Percentiles rank a stretch among this genome's conserved stretches.
Conservation (phyloP, 2,329 filamentous ascomycete species). For the Samsoniella hepiali region DNA sequence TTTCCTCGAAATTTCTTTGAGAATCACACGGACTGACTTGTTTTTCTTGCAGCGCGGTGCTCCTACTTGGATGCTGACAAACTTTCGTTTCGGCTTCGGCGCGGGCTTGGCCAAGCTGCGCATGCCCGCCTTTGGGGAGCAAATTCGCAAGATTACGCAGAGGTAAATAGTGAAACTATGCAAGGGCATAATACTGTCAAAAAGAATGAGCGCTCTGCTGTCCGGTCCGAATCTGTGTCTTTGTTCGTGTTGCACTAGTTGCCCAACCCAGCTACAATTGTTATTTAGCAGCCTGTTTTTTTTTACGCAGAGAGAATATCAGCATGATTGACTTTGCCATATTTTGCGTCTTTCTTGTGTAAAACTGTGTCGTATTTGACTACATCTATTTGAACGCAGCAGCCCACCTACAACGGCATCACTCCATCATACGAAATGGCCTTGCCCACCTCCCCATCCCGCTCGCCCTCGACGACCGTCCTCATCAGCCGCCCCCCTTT, state of each 20-base stretch:
- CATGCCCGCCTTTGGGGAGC: not conserved
- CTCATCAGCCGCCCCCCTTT: conserved; percentile 34
- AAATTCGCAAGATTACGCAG: conserved; percentile 8
- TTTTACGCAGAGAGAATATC: not conserved
- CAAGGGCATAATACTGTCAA: not conserved
- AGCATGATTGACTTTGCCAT: no score
- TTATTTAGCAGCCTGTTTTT: not conserved
- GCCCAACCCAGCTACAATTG: not conserved
- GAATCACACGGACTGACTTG: not conserved
- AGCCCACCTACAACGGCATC: conserved; percentile 22
- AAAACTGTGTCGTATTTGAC: not conserved
- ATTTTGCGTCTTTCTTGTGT: no score
- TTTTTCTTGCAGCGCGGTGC: conserved; percentile 21
- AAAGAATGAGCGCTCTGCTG: not conserved
- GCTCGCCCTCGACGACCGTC: conserved; percentile 34
- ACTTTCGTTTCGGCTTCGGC: not conserved
- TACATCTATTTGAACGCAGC: not conserved
- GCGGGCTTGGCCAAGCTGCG: not conserved
- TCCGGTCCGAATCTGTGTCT: not conserved
- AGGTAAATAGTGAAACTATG: not conserved
- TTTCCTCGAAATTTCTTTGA: no score
- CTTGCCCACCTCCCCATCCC: conserved; percentile 36
- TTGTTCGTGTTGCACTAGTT: not conserved
- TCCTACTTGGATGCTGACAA: conserved; percentile 24
- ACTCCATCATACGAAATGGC: conserved; percentile 25